Conservation (phyloP, 1,284 basidiomycete species). For the Cryptococcus floricola region DNA sequence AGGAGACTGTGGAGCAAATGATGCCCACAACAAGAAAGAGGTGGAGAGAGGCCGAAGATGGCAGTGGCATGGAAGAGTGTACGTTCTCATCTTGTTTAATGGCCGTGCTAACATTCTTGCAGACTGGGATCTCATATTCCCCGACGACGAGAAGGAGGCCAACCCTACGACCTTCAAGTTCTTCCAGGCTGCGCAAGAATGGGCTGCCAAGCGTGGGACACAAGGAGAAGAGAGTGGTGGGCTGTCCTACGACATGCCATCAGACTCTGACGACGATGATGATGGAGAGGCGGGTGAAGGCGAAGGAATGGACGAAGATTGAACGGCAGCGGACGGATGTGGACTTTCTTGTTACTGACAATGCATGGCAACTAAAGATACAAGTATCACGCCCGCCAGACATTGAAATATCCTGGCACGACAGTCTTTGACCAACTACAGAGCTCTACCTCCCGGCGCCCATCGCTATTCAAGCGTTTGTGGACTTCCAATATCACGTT, state of each 20-base stretch:
- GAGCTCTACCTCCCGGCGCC: constrained; percentile 27
- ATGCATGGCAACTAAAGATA: too few species aligned
- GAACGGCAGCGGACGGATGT: not conserved
- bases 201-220: constrained; percentile 53
- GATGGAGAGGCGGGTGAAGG: constrained; percentile 16
- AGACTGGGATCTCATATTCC: constrained; percentile 93
- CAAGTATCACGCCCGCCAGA: constrained; percentile 38
- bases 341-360: too few species aligned
- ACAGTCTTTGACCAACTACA: constrained; percentile 29
- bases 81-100: constrained; percentile 30
- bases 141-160: constrained; percentile 86
- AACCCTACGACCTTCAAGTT: constrained; percentile 92
- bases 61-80: constrained; percentile 82
- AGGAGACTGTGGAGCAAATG: constrained; percentile 76
- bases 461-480: constrained; percentile 26
- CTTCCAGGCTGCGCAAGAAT: constrained; percentile 86
- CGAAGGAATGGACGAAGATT: constrained; percentile 13
- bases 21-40: constrained; percentile 87
- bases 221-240: constrained; percentile 17
- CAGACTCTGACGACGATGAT: constrained; percentile 36
- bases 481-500: constrained; percentile 45
- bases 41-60: constrained; percentile 74
- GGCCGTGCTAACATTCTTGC: constrained; percentile 3
- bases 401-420: constrained; percentile 44
- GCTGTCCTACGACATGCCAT: constrained; percentile 42